phyloP scores from a whole-genome alignment of 2,329 filamentous ascomycete species.

The Talaromyces sp. region DNA sequence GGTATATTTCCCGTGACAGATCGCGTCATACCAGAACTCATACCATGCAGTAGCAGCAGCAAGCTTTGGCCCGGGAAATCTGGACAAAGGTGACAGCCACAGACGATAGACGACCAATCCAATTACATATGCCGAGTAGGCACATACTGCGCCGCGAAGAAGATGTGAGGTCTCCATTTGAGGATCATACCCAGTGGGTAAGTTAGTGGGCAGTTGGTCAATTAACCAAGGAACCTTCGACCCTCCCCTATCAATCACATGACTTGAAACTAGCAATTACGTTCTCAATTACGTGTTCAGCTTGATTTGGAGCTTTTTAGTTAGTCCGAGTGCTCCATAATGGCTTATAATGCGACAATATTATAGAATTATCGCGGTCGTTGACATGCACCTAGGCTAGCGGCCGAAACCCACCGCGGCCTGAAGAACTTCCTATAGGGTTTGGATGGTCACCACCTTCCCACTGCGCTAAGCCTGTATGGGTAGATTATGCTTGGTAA shows the following conservation, averaged over 20 bases:
- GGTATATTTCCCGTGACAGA: conserved; percentile 26
- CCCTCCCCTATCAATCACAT: not conserved
- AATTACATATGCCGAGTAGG: not conserved
- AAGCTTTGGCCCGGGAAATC: conserved; percentile 35
- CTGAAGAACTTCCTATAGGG: not conserved
- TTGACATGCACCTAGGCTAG: not conserved
- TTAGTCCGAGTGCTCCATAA: not conserved
- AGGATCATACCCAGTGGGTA: not conserved
- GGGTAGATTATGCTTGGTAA: not conserved
- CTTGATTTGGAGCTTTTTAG: not conserved
- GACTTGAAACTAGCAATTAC: not conserved
- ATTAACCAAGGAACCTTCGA: not conserved
- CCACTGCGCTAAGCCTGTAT: not conserved
- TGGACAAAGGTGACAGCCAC: conserved; percentile 32
- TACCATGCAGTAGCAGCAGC: conserved; percentile 31
- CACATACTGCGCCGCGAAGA: not conserved
- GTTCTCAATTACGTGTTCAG: not conserved
- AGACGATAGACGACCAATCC: conserved; percentile 27
- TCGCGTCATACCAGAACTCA: conserved; percentile 32
- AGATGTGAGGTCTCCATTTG: not conserved
- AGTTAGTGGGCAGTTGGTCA: not conserved
- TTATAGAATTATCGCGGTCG: not conserved
- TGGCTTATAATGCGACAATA: not conserved
- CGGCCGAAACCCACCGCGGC: not conserved
- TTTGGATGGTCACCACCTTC: not conserved